Base-by-base conservation (phyloP, 441 rosid genomes). In the Aleurites moluccanus region DNA sequence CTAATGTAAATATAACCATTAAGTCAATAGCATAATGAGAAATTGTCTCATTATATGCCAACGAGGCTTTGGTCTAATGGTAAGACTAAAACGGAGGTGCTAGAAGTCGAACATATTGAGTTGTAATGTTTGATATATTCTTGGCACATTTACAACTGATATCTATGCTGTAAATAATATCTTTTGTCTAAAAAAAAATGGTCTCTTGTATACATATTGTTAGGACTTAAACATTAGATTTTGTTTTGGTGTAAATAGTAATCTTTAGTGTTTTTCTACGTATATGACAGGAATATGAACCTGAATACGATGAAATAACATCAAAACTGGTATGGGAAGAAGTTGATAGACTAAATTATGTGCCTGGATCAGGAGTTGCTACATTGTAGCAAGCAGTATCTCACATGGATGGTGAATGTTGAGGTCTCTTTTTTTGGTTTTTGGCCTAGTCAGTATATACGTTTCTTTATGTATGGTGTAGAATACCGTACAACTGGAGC, bases 301-400 rank as follows among this genome's bases (percentile, higher is more conserved):
- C 98, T 0, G 97, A 91, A 68, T 83, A 86, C 35, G 89, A 94
- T 73, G 98, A 92, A 74, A 67, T 86, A 60, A 88, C 93, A n/a
- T 81, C 98, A 8, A 89, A 92, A 80, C 73, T 94, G 83, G 95
- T 83, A 60, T 94, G 98, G 97, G 97, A 89, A 30, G 90, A 87
- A 81, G 92, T 86, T 66, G 96, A 88, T 67, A 88, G 93, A 81
- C 78, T 88, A 38, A 74, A 83, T 65, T 90, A 80, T 56, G 85
- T 83, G 74, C 74, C 93, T 7, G 96, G 89, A 76, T 79, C 94
- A 20, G 86, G 83, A 67, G 91, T 90, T 21, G 87, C 92, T 69
- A 86, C 89, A 61, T 86, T 49, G 44, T 71, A 55, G 68, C 20
- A 4, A 23, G 30, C 0, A 50, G 56, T 50, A 18, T 18, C n/a